Conservation (phyloP, 2,329 filamentous ascomycete species). For the Fonsecaea pugnacius region DNA sequence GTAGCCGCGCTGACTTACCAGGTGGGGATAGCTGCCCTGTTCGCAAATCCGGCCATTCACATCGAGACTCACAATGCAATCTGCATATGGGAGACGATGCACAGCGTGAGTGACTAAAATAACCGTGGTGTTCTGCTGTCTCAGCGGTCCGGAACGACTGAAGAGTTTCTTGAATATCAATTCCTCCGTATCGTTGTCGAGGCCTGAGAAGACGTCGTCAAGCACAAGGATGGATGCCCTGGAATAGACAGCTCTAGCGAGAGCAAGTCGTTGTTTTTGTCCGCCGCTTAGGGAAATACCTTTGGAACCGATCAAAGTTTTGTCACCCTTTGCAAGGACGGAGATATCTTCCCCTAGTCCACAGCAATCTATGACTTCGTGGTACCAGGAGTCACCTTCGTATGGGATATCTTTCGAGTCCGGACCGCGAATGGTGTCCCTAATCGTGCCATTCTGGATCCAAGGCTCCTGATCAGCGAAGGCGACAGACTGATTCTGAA, state of each 20-base stretch:
- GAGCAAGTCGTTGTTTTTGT: slow-evolving; percentile 43
- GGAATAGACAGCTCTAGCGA: slow-evolving; percentile 59
- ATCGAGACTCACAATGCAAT: slow-evolving; percentile 50
- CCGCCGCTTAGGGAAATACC: slow-evolving; percentile 40
- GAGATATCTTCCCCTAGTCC: slow-evolving; percentile 38
- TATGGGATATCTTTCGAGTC: slow-evolving; percentile 12
- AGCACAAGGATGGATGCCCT: slow-evolving; percentile 54
- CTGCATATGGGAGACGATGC: slow-evolving; percentile 49
- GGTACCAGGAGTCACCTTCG: slow-evolving; percentile 38
- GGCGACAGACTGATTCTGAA: slow-evolving; percentile 24
- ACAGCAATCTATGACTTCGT: slow-evolving; percentile 38
- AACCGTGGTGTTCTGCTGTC: slow-evolving; percentile 46
- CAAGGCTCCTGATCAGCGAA: slow-evolving; percentile 36
- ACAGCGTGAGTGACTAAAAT: slow-evolving; percentile 43
- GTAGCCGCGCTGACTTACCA: slow-evolving; percentile 47
- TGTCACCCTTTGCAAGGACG: slow-evolving; percentile 34
- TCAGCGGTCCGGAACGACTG: slow-evolving; percentile 52
- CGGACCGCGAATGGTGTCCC: slow-evolving; percentile 37
- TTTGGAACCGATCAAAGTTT: slow-evolving; percentile 35
- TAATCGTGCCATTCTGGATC: slow-evolving; percentile 35
- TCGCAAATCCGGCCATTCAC: slow-evolving; percentile 47
- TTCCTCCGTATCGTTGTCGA: slow-evolving; percentile 56
- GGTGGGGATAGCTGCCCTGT: slow-evolving; percentile 47
- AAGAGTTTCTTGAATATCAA: slow-evolving; percentile 55
- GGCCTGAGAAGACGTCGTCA: slow-evolving; percentile 58